Conservation (phyloP, 2,329 filamentous ascomycete species). For the Aspergillus sp. region DNA sequence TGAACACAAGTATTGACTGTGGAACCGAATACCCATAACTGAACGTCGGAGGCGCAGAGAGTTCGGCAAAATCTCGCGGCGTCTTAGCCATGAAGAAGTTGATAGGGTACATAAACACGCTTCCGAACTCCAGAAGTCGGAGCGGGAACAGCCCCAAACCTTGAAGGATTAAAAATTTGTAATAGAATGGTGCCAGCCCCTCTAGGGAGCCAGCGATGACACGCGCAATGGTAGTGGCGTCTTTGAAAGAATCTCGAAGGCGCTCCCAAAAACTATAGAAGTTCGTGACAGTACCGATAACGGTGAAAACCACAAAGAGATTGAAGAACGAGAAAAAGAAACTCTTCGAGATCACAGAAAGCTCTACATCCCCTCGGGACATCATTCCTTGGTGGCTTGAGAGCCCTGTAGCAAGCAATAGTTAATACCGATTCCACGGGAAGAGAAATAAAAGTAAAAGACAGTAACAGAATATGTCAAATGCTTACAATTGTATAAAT, state of each 20-base stretch:
- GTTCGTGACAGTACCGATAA: conserved; percentile 75
- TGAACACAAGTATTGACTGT: conserved; percentile 87
- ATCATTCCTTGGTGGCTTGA: conserved; percentile 92
- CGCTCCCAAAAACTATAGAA: conserved; percentile 65
- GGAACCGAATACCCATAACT: conserved; percentile 96
- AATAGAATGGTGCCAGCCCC: conserved; percentile 77
- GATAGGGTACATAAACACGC: conserved; percentile 79
- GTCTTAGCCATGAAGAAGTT: conserved; percentile 77
- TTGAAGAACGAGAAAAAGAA: conserved; percentile 99
- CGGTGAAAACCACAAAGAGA: conserved; percentile 91
- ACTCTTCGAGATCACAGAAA: conserved; percentile 96
- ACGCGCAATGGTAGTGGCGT: conserved; percentile 75
- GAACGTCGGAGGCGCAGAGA: conserved; percentile 80
- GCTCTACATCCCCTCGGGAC: conserved; percentile 88
- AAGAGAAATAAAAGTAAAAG: too few species aligned
- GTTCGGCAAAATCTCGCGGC: conserved; percentile 81
- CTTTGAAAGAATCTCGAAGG: conserved; percentile 71
- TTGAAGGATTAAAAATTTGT: conserved; percentile 90
- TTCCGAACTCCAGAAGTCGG: conserved; percentile 84
- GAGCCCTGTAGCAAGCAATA: conserved; percentile 52
- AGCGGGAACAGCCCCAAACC: conserved; percentile 92
- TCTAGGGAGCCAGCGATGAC: conserved; percentile 75
- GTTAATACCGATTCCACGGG: neutral
- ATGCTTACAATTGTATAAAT: conserved; percentile 79
- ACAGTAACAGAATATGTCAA: neutral